Evolutionary conservation across 2,329 filamentous ascomycete species (phyloP), one percentile per base, ranked within the genome.

Genomic region (Sporothrix luriei): DNA sequence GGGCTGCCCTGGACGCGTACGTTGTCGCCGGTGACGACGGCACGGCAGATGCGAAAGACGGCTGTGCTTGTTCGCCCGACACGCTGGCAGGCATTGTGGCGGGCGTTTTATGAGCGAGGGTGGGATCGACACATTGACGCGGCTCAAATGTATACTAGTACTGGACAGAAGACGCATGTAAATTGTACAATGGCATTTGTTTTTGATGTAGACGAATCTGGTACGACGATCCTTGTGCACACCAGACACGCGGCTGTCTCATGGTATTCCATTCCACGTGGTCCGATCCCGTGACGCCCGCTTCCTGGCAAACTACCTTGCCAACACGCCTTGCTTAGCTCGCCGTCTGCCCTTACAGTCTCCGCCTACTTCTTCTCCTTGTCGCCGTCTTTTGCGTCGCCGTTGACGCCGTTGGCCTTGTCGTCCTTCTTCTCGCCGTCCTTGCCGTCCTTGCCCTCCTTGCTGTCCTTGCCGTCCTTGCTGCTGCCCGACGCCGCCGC

Each of bases 51-150:
- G 26, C 40, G 4, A 59, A 38, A 9, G 40, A 29, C 9, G 57
- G 51, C 4, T 19, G 57, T 46, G n/a, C 26, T 19, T 24, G 43
- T 16, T 48, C 62, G 9, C 68, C 71, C 1, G 88, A 90, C 73
- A 91, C 94, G 78, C 83, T 92, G 78, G 93, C 89, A 16, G 93
- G 91, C 16, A 87, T 93, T 81, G 86, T 85, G 38, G 82, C 81
- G 0, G 80, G 82, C 66, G 71, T 83, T 9, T 16, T 43, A 6
- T 71, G 43, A 67, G 48, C 6, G 14, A 40, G 14, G 11, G 40
- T 40, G 19, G 26, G 19, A 40, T 4, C 1, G 16, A 55, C 19
- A 24, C 49, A 40, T 4, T 2, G 16, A 55, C 19, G 11, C 49
- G 61, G 43, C 9, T 2, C 26, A 59, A n/a, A 33, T 43, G 40